Evolutionary conservation across 805 yeast genomes (phyloP).

Genomic region (Ogataea trehaloabstinens): DNA sequence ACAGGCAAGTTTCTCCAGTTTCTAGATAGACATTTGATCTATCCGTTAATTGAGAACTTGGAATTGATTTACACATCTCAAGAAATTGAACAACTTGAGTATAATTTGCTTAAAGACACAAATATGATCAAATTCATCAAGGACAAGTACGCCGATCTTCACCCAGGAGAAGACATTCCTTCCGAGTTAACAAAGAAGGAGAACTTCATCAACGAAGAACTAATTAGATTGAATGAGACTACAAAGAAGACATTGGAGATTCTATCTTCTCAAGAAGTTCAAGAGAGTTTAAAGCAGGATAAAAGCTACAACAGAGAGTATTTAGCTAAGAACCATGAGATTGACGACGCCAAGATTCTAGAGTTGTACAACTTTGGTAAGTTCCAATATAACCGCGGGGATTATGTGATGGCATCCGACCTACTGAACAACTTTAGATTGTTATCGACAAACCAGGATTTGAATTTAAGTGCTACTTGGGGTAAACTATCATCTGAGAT

Average conservation of each 20-base stretch:
- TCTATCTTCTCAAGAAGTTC: slow-evolving; percentile 48
- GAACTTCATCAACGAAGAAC: slow-evolving; percentile 37
- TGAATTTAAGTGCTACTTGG: slow-evolving; percentile 60
- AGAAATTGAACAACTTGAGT: slow-evolving; percentile 46
- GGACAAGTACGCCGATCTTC: slow-evolving; percentile 41
- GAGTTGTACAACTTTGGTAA: slow-evolving; percentile 58
- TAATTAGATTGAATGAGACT: slow-evolving; percentile 37
- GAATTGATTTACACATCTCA: slow-evolving; percentile 38
- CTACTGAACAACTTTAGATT: slow-evolving; percentile 55
- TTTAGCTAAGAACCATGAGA: slow-evolving; percentile 42
- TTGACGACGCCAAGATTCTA: slow-evolving; percentile 47
- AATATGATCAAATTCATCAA: slow-evolving; percentile 52
- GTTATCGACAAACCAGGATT: slow-evolving; percentile 49
- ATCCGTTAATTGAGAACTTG: slow-evolving; percentile 49
- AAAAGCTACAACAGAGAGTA: slow-evolving; percentile 50
- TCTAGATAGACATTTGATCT: slow-evolving; percentile 59
- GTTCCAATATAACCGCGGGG: slow-evolving; percentile 62
- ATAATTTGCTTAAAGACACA: slow-evolving; percentile 55
- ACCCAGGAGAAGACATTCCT: slow-evolving; percentile 41
- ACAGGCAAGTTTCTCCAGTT: slow-evolving; percentile 54
- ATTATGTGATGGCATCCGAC: slow-evolving; percentile 58
- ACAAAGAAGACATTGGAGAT: slow-evolving; percentile 46
- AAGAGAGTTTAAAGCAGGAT: slow-evolving; percentile 52
- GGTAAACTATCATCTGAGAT: slow-evolving; percentile 65
- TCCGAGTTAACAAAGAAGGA: slow-evolving; percentile 40